Evolutionary conservation across 129 eudicot species (phyloP).

Genomic region (Chrysanthemum makinoi): DNA sequence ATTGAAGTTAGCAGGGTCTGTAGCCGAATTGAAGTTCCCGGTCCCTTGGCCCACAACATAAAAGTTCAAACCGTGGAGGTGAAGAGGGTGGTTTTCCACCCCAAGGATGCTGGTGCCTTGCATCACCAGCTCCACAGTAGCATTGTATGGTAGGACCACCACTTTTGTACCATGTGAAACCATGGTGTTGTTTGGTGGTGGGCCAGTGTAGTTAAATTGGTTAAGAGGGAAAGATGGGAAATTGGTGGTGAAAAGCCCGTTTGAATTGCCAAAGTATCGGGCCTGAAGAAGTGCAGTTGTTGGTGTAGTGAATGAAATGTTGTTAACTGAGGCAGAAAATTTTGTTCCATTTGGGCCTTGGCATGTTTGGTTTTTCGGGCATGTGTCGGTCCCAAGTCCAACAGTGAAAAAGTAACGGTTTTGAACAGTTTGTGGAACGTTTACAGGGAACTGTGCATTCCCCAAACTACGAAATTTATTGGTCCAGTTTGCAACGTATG

Average conservation of each 20-base stretch:
- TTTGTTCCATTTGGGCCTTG: conserved; percentile 63
- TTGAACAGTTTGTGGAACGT: conserved; percentile 40
- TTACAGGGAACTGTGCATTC: conserved; percentile 22
- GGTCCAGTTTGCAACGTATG: conserved; percentile 41
- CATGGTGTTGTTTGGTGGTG: conserved; percentile 61
- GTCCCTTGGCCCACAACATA: conserved; percentile 64
- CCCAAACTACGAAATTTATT: conserved; percentile 38
- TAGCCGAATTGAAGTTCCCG: conserved; percentile 48
- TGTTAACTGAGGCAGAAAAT: conserved; percentile 51
- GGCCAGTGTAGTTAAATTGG: conserved; percentile 55
- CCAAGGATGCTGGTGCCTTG: conserved; percentile 57
- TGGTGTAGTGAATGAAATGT: conserved; percentile 36
- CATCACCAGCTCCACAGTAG: conserved; percentile 63
- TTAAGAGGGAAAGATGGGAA: conserved; percentile 42
- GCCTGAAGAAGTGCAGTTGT: conserved; percentile 66
- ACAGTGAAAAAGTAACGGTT: conserved; percentile 37
- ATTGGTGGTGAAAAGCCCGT: conserved; percentile 41
- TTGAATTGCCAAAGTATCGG: conserved; percentile 37
- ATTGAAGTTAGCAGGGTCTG: conserved; percentile 49
- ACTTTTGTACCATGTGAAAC: conserved; percentile 58
- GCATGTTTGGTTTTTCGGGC: conserved; percentile 49
- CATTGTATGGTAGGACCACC: conserved; percentile 47
- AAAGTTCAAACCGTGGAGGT: conserved; percentile 57
- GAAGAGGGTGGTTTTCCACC: conserved; percentile 41
- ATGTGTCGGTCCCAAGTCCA: conserved; percentile 42